Conservation (phyloP, 1,284 basidiomycete species). For the Ustilago loliicola region DNA sequence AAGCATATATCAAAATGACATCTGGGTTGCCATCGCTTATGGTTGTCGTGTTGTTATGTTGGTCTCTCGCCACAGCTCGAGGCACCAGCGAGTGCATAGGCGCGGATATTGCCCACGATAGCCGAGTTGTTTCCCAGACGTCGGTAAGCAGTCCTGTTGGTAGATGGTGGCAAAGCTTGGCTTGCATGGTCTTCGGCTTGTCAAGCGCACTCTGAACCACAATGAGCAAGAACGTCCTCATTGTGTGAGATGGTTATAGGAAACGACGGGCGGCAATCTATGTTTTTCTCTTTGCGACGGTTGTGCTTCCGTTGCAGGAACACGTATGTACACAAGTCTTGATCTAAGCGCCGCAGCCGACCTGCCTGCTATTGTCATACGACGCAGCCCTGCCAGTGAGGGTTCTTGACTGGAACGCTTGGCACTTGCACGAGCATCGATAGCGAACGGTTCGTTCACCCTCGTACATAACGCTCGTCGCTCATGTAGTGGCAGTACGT, state of each 20-base stretch:
- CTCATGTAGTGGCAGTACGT: neutral
- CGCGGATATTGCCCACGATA: neutral
- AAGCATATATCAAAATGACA: neutral
- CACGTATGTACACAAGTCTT: neutral
- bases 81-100: no score
- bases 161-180: constrained; percentile 6
- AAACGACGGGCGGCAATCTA: constrained; percentile 6
- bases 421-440: neutral
- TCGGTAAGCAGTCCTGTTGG: neutral
- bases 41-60: no score
- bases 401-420: neutral
- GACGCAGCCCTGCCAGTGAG: neutral
- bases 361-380: constrained; percentile 1
- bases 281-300: neutral
- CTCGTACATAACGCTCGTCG: no score
- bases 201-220: neutral
- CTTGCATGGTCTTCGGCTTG: neutral
- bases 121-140: neutral
- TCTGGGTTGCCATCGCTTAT: neutral
- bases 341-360: neutral
- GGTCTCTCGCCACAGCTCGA: no score
- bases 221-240: no score
- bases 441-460: neutral
- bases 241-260: neutral
- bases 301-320: constrained; percentile 3